Base-by-base conservation (phyloP, 306 rosid species). In the Canavalia gladiata region DNA sequence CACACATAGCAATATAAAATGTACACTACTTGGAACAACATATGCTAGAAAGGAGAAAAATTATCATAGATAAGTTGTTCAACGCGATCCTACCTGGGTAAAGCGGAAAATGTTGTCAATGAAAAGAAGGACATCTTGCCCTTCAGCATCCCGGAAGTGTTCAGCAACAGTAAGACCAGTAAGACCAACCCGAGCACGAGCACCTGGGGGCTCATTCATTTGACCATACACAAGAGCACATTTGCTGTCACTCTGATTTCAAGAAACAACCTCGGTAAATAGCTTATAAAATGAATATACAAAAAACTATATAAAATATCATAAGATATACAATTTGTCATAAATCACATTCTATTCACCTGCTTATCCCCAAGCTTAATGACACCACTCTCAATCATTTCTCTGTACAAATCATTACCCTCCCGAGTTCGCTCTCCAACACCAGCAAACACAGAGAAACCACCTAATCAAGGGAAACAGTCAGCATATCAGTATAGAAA, bases 121-220 rank as follows among this genome's bases (percentile, higher is more conserved):
- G 31, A 95, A 95, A 73, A 95, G 99, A 83, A 95, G 99, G 94
- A 95, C 99, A 80, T 95, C 99, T 76, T 95, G 99, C 47, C 99
- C 99, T 86, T 95, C 99, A 42, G 98, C 98, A 81, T 95, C 99
- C 83, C 98, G 99, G 92, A 95, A 95, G 74, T 95, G 98, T 69
- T 95, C 99, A n/a, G 99, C 98, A 8, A 95, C 99, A 72, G 99
- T 95, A 42, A 95, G 88, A 4, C 99, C 98, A 74, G 99, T 95
- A 79, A 95, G 90, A 66, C 99, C 99, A 86, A 95, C 99, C 80
- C 99, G 99, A 71, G 99, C 99, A 87, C 99, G 99, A 1, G 99
- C 99, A 93, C 99, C 99, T 8, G 99, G 99, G 74, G 99, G 98
- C 85, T 95, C 99, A 8, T 95, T 95, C 99, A 95, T 95, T 88